Evolutionary conservation across 2,329 filamentous ascomycete genomes (phyloP).

Genomic region (Calonectria naviculata): DNA sequence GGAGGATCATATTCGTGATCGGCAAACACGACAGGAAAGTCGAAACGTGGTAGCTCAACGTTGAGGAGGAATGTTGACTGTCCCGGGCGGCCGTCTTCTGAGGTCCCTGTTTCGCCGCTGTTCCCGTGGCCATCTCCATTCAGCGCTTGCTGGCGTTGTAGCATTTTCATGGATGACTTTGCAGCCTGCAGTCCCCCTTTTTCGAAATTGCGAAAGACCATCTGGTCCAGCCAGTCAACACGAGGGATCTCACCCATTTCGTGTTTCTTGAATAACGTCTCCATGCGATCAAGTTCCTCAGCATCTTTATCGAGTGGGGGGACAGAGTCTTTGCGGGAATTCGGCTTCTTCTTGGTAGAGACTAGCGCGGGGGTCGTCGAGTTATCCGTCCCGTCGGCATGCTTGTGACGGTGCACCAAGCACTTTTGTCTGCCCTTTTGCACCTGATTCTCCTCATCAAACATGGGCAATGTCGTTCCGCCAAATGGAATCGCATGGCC

Average conservation of each 20-base stretch:
- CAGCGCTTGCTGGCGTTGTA: constrained; percentile 58
- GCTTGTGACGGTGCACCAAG: constrained; percentile 81
- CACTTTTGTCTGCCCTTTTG: constrained; percentile 95
- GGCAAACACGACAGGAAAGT: constrained; percentile 94
- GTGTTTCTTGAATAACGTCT: constrained; percentile 94
- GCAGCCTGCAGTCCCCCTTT: constrained; percentile 76
- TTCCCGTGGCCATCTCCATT: constrained; percentile 48
- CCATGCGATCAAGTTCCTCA: constrained; percentile 90
- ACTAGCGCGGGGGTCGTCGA: constrained; percentile 80
- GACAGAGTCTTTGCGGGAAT: constrained; percentile 60
- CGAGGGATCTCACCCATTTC: constrained; percentile 96
- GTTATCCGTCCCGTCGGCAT: constrained; percentile 85
- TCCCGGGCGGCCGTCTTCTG: constrained; percentile 58
- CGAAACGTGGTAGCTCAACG: constrained; percentile 92
- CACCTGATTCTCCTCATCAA: constrained; percentile 90
- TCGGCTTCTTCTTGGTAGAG: constrained; percentile 65
- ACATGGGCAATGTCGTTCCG: constrained; percentile 91
- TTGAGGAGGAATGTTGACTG: constrained; percentile 81
- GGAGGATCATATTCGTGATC: constrained; percentile 93
- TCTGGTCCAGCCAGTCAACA: constrained; percentile 94
- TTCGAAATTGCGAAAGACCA: constrained; percentile 92
- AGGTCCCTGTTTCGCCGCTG: constrained; percentile 41
- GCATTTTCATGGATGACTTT: constrained; percentile 70
- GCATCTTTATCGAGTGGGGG: constrained; percentile 73
- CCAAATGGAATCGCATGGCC: constrained; percentile 91